These are phyloP conservation scores for Phylloporus sp. DNA, from an alignment of 768 basidiomycete genomes.

Conservation along the genomic window DNA sequence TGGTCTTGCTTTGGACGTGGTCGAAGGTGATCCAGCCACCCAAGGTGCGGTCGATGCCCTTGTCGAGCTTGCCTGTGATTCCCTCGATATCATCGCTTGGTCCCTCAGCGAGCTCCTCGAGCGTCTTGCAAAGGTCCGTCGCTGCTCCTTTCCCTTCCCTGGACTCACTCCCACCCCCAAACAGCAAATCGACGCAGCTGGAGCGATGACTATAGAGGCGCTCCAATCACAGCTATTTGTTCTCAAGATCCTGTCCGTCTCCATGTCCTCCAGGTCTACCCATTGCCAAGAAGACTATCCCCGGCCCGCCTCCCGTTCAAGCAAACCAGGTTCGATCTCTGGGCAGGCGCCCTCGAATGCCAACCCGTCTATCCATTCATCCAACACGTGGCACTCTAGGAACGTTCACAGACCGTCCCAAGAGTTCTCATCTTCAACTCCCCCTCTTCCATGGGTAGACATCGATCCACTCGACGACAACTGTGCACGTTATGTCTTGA, in stretches of 20 bases:
- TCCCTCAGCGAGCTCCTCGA: conserved; percentile 75
- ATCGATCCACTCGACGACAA: conserved; percentile 73
- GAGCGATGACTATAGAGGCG: conserved; percentile 57
- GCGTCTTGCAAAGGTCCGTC: conserved; percentile 64
- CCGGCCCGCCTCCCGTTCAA: conserved; percentile 40
- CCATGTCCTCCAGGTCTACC: conserved; percentile 75
- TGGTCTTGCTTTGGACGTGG: conserved; percentile 61
- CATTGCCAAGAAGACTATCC: conserved; percentile 36
- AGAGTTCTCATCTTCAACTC: conserved; percentile 32
- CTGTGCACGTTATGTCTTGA: conserved; percentile 75
- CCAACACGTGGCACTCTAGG: conserved; percentile 20
- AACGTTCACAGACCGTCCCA: conserved; percentile 38
- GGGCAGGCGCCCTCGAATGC: conserved; percentile 22
- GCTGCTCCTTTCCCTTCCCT: not conserved
- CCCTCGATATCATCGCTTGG: conserved; percentile 75
- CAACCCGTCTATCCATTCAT: conserved; percentile 37
- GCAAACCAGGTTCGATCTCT: conserved; percentile 33
- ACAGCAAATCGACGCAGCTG: conserved; percentile 52
- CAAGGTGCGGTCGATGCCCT: conserved; percentile 74
- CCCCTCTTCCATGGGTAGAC: conserved; percentile 50
- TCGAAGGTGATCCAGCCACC: conserved; percentile 73
- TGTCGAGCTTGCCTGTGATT: conserved; percentile 72
- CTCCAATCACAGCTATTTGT: conserved; percentile 85
- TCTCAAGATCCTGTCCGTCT: conserved; percentile 72
- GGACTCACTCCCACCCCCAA: conserved; percentile 14